phyloP scores from a whole-genome alignment of 345 rosid genomes.

The Hibiscus tridactylites region DNA sequence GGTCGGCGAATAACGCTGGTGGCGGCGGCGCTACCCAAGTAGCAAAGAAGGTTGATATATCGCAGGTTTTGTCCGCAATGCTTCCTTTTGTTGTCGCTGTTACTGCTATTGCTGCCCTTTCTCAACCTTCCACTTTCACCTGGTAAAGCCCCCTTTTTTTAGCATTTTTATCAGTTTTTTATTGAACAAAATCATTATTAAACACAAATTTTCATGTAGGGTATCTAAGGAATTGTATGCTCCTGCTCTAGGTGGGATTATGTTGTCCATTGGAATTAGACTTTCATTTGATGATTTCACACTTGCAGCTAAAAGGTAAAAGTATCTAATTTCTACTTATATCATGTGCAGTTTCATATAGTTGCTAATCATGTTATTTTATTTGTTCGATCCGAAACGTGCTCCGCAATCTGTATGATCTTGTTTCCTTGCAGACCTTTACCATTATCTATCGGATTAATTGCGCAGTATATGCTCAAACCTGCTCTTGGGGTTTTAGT shows the following conservation, averaged over 20 bases:
- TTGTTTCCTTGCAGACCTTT: constrained; percentile 57
- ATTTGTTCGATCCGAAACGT: neutral
- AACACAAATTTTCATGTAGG: constrained; percentile 33
- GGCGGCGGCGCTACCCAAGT: constrained; percentile 13
- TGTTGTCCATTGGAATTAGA: constrained; percentile 88
- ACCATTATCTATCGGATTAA: constrained; percentile 72
- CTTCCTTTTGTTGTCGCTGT: constrained; percentile 85
- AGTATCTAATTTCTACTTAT: neutral
- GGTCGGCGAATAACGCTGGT: constrained; percentile 42
- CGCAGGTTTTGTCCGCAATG: constrained; percentile 74
- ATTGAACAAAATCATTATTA: neutral
- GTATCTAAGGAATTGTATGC: constrained; percentile 90
- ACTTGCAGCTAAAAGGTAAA: constrained; percentile 74
- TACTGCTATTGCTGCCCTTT: constrained; percentile 80
- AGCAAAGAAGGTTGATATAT: constrained; percentile 36
- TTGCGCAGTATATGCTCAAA: constrained; percentile 71
- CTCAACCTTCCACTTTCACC: constrained; percentile 74
- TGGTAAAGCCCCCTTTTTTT: constrained; percentile 32
- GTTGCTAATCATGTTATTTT: neutral
- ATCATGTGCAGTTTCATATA: neutral
- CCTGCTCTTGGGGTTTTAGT: constrained; percentile 71
- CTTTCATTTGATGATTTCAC: constrained; percentile 83
- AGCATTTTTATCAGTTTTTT: neutral
- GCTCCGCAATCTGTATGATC: constrained; percentile 11
- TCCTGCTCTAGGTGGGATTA: constrained; percentile 94